Conservation (phyloP, 2,329 filamentous ascomycete species). For the Talaromyces sp. region DNA sequence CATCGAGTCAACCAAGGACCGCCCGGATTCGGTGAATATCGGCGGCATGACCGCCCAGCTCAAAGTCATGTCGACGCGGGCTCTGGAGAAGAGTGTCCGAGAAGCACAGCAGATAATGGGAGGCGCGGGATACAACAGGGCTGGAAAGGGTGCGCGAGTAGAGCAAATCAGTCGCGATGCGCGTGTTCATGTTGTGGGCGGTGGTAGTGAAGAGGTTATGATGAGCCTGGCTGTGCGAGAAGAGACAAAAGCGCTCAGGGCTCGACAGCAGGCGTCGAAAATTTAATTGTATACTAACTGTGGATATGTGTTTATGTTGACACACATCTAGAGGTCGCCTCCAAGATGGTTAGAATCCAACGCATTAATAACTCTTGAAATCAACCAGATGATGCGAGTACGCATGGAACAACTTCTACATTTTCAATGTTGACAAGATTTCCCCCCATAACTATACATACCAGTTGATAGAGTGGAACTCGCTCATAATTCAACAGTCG, state of each 20-base stretch:
- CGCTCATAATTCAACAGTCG: neutral
- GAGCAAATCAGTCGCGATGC: constrained; percentile 52
- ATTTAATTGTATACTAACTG: neutral
- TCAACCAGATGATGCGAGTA: neutral
- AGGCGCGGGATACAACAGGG: constrained; percentile 47
- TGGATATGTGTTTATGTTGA: too few relatives aligned
- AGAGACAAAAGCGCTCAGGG: constrained; percentile 12
- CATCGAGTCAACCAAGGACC: constrained; percentile 39
- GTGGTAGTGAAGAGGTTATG: constrained; percentile 38
- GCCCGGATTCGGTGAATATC: constrained; percentile 39
- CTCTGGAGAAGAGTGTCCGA: constrained; percentile 48
- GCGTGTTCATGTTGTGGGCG: constrained; percentile 41
- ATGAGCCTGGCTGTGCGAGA: constrained; percentile 24
- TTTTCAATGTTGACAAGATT: neutral
- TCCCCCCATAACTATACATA: neutral
- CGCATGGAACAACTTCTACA: neutral
- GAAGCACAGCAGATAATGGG: constrained; percentile 54
- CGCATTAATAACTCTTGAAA: too few relatives aligned
- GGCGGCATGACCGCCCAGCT: constrained; percentile 49
- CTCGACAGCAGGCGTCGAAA: constrained; percentile 1
- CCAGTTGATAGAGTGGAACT: neutral
- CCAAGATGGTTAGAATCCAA: too few relatives aligned
- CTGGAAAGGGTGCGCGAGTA: constrained; percentile 45
- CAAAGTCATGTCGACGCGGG: constrained; percentile 49
- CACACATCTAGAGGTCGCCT: too few relatives aligned